Evolutionary conservation across 2,329 filamentous ascomycete genomes (phyloP).

Genomic region (Diaporthe citrichinensis): DNA sequence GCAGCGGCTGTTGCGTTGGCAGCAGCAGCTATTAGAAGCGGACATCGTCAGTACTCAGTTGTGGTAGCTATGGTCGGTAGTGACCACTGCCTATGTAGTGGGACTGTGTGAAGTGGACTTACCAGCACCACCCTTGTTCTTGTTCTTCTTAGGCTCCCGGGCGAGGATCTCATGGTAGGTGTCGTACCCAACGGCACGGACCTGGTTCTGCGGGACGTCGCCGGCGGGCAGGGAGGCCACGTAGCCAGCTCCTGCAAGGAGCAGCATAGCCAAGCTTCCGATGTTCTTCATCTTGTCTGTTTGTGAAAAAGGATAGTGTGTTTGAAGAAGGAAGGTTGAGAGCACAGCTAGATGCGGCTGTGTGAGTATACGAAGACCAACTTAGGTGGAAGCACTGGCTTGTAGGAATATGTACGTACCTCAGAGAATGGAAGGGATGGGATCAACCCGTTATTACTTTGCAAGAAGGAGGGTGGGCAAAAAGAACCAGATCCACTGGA

Average conservation of each 20-base stretch:
- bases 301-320: conserved; percentile 17
- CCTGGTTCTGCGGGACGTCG: conserved; percentile 11
- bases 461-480: conserved; percentile 11
- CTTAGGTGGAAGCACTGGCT: background rate
- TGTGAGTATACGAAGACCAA: background rate
- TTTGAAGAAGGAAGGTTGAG: conserved; percentile 15
- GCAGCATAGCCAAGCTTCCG: conserved; percentile 53
- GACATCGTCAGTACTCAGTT: background rate
- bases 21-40: background rate
- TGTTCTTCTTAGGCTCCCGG: conserved; percentile 36
- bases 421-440: conserved; percentile 30
- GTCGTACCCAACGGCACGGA: conserved; percentile 19
- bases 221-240: conserved; percentile 50
- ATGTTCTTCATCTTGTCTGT: conserved; percentile 57
- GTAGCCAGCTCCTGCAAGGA: conserved; percentile 53
- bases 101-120: background rate
- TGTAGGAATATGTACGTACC: background rate
- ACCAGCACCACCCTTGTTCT: background rate
- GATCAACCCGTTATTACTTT: conserved; percentile 36
- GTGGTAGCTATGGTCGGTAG: background rate
- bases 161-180: conserved; percentile 2
- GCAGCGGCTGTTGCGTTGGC: background rate
- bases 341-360: conserved; percentile 35
- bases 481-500: conserved; percentile 39
- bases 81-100: background rate